Base-by-base conservation (phyloP, 768 basidiomycete species). In the Lentinula lateritia region DNA sequence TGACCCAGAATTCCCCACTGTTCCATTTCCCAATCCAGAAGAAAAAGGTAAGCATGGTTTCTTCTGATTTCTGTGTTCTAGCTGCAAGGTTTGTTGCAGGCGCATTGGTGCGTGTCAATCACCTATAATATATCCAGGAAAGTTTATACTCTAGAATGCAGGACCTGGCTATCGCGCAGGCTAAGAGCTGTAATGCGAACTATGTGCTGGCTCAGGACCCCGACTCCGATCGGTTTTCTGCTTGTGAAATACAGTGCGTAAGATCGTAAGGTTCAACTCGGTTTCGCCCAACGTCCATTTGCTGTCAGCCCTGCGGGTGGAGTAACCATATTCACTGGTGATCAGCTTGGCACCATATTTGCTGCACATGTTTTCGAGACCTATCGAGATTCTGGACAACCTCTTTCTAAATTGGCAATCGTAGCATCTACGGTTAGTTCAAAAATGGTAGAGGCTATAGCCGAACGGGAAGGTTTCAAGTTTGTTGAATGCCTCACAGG, bases 181-280 rank as follows among this genome's bases (percentile, higher is more conserved):
- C 92, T 2, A 75, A 85, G 34, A 62, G 66, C 2, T 73, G 76
- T 16, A 79, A 77, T 0, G 84, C 83, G 4, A 69, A 72, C 23
- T 87, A 93, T 68, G 86, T 95, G 1, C 75, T 95, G 16, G 92
- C 94, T 2, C 93, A 95, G 70, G 94, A 95, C 72, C 94, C 93
- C 0, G 93, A 95, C 68, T 83, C 89, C 4, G 93, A 95, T 73
- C 76, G 90, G 39, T 94, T 95, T 69, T 79, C 86, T 9, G 90
- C 89, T 23, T 92, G 88, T 36, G 87, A 93, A 71, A 84, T 78
- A 71, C 68, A 75, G 90, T 88, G 66, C 63, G 75, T 46, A 54
- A 23, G 16, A n/a, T 62, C 53, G 75, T 46, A 55, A 23, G 16
- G 16, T 62, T 43, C 28, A 53, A 13, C 38, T 43, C 18, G 52